These are phyloP conservation scores for Sordaria brevicollis DNA, from an alignment of 495 filamentous ascomycete species.

Conservation along the genomic window DNA sequence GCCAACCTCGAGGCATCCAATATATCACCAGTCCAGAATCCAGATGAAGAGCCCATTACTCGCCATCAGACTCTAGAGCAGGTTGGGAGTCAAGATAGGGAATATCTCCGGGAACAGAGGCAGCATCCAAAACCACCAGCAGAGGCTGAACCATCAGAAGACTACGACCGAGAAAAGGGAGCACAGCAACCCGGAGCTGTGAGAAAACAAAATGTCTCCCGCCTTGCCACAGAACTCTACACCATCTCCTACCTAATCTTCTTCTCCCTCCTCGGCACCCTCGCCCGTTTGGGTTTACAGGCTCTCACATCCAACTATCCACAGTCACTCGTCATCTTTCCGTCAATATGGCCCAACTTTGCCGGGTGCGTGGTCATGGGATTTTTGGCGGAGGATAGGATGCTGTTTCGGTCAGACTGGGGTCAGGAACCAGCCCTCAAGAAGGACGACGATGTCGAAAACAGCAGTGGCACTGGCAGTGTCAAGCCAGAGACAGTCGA, in stretches of 20 bases:
- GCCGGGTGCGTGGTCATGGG: conserved; percentile 77
- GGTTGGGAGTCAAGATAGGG: conserved; percentile 12
- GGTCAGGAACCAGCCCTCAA: conserved; percentile 27
- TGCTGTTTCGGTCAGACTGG: conserved; percentile 63
- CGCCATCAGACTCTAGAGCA: conserved; percentile 20
- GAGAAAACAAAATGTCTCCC: conserved; percentile 27
- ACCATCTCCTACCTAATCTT: conserved; percentile 72
- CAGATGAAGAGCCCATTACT: conserved; percentile 24
- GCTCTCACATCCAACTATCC: conserved; percentile 74
- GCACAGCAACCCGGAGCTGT: neutral
- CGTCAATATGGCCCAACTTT: conserved; percentile 85
- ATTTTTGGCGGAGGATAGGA: conserved; percentile 66
- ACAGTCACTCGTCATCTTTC: conserved; percentile 61
- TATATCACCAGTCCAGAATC: conserved; percentile 36
- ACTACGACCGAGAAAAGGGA: neutral
- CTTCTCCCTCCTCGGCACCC: conserved; percentile 80
- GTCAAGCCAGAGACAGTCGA: conserved; percentile 10
- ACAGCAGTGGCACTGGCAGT: conserved; percentile 9
- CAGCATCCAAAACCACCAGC: neutral
- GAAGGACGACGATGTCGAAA: conserved; percentile 21
- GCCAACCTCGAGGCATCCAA: conserved; percentile 36
- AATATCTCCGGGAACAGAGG: conserved; percentile 8
- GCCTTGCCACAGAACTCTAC: conserved; percentile 60
- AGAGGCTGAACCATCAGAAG: conserved; percentile 5
- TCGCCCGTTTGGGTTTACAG: conserved; percentile 73